Percentiles rank a stretch among this genome's conserved stretches.
Evolutionary conservation across 139 green algal species (phyloP).

Genomic region (Mesotaenium endlicherianum): DNA sequence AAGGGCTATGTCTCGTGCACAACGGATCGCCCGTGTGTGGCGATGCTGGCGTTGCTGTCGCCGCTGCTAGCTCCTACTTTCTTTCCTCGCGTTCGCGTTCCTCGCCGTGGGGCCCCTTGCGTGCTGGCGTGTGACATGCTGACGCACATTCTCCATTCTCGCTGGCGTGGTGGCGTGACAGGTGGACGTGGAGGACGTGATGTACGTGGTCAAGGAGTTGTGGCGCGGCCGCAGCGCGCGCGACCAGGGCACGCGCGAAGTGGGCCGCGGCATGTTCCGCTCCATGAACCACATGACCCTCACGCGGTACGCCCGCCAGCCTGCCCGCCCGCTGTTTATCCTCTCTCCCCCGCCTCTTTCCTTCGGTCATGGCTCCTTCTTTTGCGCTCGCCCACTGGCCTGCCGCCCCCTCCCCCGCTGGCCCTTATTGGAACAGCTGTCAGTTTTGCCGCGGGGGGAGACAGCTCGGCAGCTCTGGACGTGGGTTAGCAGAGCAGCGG

Average conservation of each 20-base stretch:
- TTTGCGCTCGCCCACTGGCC: too few relatives aligned
- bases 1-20: too few relatives aligned
- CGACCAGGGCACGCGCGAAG: conserved; percentile 18
- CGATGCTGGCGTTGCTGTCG: too few relatives aligned
- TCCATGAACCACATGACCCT: conserved; percentile 39
- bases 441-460: neutral
- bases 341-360: neutral
- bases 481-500: too few relatives aligned
- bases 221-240: conserved; percentile 54
- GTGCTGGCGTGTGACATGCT: too few relatives aligned
- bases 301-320: neutral
- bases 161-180: neutral
- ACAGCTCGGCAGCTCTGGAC: neutral
- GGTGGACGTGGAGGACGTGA: conserved; percentile 55
- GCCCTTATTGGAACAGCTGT: neutral
- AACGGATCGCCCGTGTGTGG: too few relatives aligned
- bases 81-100: too few relatives aligned
- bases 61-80: too few relatives aligned
- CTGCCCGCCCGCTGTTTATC: neutral
- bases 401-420: neutral
- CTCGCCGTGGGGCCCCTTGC: too few relatives aligned
- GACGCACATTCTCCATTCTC: too few relatives aligned
- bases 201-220: conserved; percentile 55
- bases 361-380: neutral
- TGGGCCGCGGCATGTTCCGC: conserved; percentile 32